Evolutionary conservation across 805 yeast genomes (phyloP).

Genomic region (Candida montana): DNA sequence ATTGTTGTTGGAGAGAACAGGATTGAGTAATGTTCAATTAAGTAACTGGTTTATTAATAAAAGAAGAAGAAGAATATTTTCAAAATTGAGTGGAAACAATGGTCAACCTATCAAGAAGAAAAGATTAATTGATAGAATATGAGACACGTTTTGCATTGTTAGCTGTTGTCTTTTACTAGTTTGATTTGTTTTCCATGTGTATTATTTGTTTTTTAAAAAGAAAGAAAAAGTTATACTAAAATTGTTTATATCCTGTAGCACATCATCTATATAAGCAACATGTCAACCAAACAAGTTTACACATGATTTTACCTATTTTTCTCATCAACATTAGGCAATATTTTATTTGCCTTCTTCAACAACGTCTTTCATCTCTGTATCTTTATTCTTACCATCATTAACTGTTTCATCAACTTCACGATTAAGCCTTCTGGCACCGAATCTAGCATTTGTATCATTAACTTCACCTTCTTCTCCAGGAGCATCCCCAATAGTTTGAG

Average conservation of each 20-base stretch:
- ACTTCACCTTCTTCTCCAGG: conserved; percentile 13
- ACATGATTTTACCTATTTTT: too few relatives aligned
- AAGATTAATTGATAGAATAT: conserved; percentile 24
- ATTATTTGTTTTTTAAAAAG: too few relatives aligned
- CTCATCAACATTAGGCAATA: background rate
- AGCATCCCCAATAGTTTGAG: conserved; percentile 15
- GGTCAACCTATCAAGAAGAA: conserved; percentile 29
- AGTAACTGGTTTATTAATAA: conserved; percentile 89
- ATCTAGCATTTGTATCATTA: conserved; percentile 17
- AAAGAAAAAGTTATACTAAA: too few relatives aligned
- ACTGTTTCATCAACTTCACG: conserved; percentile 6
- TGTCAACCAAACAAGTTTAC: too few relatives aligned
- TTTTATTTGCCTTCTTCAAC: conserved; percentile 1
- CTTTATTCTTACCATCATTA: background rate
- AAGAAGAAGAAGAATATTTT: conserved; percentile 60
- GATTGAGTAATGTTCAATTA: conserved; percentile 74
- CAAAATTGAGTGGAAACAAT: conserved; percentile 26
- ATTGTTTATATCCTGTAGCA: too few relatives aligned
- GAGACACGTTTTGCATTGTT: background rate
- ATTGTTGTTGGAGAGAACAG: conserved; percentile 63
- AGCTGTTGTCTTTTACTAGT: background rate
- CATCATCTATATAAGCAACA: too few relatives aligned
- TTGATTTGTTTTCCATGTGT: too few relatives aligned
- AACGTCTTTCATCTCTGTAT: background rate
- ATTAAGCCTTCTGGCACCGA: conserved; percentile 28